Base-by-base conservation (phyloP, 805 yeast species). In the Myxozyma geophila region DNA sequence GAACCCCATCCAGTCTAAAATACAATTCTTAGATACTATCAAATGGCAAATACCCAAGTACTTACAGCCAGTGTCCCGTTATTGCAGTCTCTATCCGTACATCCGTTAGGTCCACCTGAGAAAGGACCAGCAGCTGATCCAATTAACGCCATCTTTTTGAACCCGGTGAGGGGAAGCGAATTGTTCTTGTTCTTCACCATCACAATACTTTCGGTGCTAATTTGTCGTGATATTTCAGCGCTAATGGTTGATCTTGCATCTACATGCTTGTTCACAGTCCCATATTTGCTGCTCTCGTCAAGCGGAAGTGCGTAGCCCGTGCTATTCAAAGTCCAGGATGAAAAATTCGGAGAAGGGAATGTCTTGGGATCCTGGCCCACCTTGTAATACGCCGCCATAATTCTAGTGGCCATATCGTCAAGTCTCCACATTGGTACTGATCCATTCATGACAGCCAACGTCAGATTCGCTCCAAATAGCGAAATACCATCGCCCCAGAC, bases 391-490 rank as follows among this genome's bases (percentile, higher is more conserved):
- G 88, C 81, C 4, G 87, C 87, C 64, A 86, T 72, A 28, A 86
- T 82, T 62, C 89, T 74, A 9, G 82, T 80, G 2, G 80, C 88
- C 89, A 85, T 86, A 70, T 86, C 89, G 71, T 84, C 81, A 28
- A 86, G 74, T 68, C 88, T 75, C 58, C 77, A 75, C 64, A 80
- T 82, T 0, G 84, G 81, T 10, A 86, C 72, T 0, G 89, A 83
- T 43, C 81, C 81, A 72, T 86, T 86, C 71, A 80, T 80, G 4
- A 85, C 80, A 1, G 86, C 83, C 62, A 81, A 71, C 0, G 88
- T 83, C 60, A 86, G 76, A 28, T 82, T 75, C 1, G 87, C 82
- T 0, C 88, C 88, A 85, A 85, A 83, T 57, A 77, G 79, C 0
- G 87, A 81, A 67, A 81, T 80, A 0, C 85, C 86, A 37, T 81